A percentile compares a stretch with the other conserved stretches of the same genome.
Evolutionary conservation across 495 filamentous ascomycete genomes (phyloP).

Genomic region (Astrocystis sublimbata): DNA sequence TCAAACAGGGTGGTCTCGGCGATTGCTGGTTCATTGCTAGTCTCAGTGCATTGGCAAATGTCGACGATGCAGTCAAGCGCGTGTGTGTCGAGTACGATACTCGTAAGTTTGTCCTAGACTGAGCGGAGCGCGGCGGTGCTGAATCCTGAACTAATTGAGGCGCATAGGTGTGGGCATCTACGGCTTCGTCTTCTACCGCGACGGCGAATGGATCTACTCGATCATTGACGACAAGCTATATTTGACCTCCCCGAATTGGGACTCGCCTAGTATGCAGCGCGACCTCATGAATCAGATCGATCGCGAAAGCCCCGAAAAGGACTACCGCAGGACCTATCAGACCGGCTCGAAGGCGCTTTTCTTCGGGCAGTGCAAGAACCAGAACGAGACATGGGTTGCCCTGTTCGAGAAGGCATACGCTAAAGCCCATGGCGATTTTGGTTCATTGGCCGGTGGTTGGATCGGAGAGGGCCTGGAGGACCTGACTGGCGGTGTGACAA

Average conservation of each 20-base stretch:
- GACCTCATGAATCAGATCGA: slow-evolving; percentile 60
- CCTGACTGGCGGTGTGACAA: slow-evolving; percentile 89
- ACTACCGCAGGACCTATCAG: slow-evolving; percentile 79
- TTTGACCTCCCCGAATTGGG: slow-evolving; percentile 79
- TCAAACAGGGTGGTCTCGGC: slow-evolving; percentile 77
- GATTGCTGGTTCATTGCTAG: slow-evolving; percentile 95
- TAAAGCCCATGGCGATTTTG: slow-evolving; percentile 87
- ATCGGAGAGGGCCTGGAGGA: slow-evolving; percentile 91
- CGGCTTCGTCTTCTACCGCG: slow-evolving; percentile 92
- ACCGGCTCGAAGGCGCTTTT: slow-evolving; percentile 78
- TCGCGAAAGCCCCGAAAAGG: slow-evolving; percentile 66
- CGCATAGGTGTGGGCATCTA: slow-evolving; percentile 74
- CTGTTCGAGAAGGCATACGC: slow-evolving; percentile 94
- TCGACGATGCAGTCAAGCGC: slow-evolving; percentile 70
- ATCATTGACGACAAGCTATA: slow-evolving; percentile 84
- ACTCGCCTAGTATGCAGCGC: slow-evolving; percentile 57
- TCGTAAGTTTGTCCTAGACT: slow-evolving; percentile 25
- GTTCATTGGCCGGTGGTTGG: slow-evolving; percentile 79
- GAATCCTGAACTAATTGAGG: slow-evolving; percentile 4
- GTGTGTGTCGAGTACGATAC: slow-evolving; percentile 80
- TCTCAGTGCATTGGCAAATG: slow-evolving; percentile 80
- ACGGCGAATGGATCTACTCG: slow-evolving; percentile 92
- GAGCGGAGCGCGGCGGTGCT: background rate
- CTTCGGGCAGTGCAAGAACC: slow-evolving; percentile 82
- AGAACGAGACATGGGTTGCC: slow-evolving; percentile 93